A percentile compares a stretch with the other conserved stretches of the same genome.
These are phyloP conservation scores for Arthrinium phaeospermum DNA, from an alignment of 2,329 filamentous ascomycete species.

Conservation along the genomic window DNA sequence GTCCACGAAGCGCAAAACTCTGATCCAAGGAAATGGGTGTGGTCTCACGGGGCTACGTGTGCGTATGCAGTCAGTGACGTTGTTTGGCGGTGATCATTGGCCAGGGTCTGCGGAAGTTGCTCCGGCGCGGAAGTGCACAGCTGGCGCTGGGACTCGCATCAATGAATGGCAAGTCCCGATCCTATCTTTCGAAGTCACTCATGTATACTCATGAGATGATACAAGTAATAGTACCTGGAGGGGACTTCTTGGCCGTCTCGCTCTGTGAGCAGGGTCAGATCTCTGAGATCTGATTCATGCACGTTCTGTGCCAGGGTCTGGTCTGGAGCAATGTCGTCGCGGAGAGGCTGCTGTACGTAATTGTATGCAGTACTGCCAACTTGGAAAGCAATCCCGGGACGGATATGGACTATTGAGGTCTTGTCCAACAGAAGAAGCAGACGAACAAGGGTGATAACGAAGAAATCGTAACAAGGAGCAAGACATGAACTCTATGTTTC, in stretches of 20 bases:
- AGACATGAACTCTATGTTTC: background rate
- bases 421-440: background rate
- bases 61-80: slow-evolving; percentile 12
- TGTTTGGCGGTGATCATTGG: background rate
- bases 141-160: background rate
- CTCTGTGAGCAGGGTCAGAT: background rate
- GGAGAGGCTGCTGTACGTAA: background rate
- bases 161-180: background rate
- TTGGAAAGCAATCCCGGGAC: background rate
- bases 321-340: background rate
- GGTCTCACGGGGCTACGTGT: background rate
- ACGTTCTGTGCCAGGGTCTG: background rate
- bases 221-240: background rate
- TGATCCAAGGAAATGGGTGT: background rate
- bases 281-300: slow-evolving; percentile 3
- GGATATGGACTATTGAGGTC: background rate
- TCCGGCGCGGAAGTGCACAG: background rate
- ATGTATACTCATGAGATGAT: background rate
- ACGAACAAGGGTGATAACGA: background rate
- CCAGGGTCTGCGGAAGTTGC: background rate
- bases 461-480: background rate
- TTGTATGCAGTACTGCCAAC: background rate
- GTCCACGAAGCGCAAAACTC: background rate
- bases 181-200: background rate
- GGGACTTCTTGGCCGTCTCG: background rate